Evolutionary conservation across 352 stramenopile species (phyloP).

Genomic region (Globisporangium carolinianum): DNA sequence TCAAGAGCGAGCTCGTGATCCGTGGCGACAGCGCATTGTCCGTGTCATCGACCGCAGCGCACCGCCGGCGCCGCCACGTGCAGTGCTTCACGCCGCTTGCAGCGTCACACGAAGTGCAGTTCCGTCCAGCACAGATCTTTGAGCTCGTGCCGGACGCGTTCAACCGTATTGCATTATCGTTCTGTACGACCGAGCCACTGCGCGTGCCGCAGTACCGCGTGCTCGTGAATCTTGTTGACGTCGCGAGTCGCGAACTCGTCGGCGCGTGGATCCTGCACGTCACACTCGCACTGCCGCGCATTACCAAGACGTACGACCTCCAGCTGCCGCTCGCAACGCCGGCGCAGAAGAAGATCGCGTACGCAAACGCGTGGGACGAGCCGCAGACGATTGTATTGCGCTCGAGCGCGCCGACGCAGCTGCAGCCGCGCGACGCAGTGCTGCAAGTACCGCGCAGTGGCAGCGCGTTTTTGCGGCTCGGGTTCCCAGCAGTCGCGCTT

Average conservation of each 20-base stretch:
- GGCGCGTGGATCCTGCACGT: slow-evolving; percentile 85
- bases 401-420: slow-evolving; percentile 64
- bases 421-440: slow-evolving; percentile 66
- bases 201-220: slow-evolving; percentile 23
- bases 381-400: slow-evolving; percentile 76
- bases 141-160: slow-evolving; percentile 85
- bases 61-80: slow-evolving; percentile 16
- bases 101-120: slow-evolving; percentile 39
- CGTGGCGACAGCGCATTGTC: slow-evolving; percentile 52
- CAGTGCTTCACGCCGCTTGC: slow-evolving; percentile 47
- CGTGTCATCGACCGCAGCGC: background rate
- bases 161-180: slow-evolving; percentile 85
- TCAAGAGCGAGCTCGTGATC: slow-evolving; percentile 86
- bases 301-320: slow-evolving; percentile 93
- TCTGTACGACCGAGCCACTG: slow-evolving; percentile 48
- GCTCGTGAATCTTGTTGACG: slow-evolving; percentile 85
- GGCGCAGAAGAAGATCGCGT: slow-evolving; percentile 91
- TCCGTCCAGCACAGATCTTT: slow-evolving; percentile 80
- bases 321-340: slow-evolving; percentile 41
- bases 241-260: slow-evolving; percentile 87
- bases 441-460: slow-evolving; percentile 42
- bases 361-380: slow-evolving; percentile 90
- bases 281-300: slow-evolving; percentile 56
- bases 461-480: slow-evolving; percentile 47
- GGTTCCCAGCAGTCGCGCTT: slow-evolving; percentile 21